Evolutionary conservation across 2,329 filamentous ascomycete genomes (phyloP).

Genomic region (Neonectria coccinea): DNA sequence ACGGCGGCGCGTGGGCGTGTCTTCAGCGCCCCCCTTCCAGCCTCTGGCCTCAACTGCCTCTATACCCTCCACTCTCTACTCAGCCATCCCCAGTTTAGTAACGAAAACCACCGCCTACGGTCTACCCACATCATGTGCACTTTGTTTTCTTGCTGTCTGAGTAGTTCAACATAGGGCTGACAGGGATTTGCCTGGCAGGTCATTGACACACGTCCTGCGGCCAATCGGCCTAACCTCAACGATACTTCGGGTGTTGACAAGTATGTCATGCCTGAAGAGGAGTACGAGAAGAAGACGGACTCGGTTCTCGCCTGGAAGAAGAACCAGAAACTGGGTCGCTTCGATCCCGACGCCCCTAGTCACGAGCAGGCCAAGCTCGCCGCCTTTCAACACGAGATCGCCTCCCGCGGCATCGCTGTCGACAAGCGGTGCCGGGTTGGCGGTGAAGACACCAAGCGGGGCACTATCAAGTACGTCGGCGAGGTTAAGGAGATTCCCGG

Average conservation of each 20-base stretch:
- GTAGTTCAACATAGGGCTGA: constrained; percentile 46
- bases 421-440: constrained; percentile 74
- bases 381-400: constrained; percentile 76
- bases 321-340: constrained; percentile 92
- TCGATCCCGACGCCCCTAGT: constrained; percentile 85
- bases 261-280: constrained; percentile 85
- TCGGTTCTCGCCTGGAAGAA: constrained; percentile 97
- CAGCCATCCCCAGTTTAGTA: constrained; percentile 30
- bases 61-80: not conserved
- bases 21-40: constrained; percentile 18
- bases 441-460: constrained; percentile 75
- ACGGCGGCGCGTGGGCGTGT: constrained; percentile 23
- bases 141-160: constrained; percentile 29
- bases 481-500: constrained; percentile 79
- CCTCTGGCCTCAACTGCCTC: too few relatives aligned
- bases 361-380: constrained; percentile 79
- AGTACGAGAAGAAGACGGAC: constrained; percentile 88
- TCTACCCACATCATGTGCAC: constrained; percentile 14
- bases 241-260: constrained; percentile 87
- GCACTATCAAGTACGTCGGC: constrained; percentile 78
- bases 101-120: constrained; percentile 22
- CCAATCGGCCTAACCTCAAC: constrained; percentile 81
- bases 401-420: constrained; percentile 72
- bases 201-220: constrained; percentile 80
- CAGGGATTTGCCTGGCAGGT: constrained; percentile 66